Conservation (phyloP, 2,329 filamentous ascomycete species). For the Geosmithia morbida region DNA sequence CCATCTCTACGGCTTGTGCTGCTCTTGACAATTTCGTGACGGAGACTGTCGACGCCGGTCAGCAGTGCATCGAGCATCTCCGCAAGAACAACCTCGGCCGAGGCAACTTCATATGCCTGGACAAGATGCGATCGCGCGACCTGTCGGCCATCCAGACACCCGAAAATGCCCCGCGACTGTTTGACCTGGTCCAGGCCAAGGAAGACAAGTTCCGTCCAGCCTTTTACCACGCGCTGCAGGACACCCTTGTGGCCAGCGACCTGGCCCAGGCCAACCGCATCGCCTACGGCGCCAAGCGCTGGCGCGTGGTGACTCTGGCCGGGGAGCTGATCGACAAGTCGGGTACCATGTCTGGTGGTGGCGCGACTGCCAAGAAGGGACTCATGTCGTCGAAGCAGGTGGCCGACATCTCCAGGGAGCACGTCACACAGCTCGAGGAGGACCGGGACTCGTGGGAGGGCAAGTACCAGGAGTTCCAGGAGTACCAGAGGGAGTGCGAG, state of each 20-base stretch:
- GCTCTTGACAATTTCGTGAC: constrained; percentile 93
- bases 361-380: constrained; percentile 76
- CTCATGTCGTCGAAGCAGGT: constrained; percentile 94
- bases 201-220: constrained; percentile 76
- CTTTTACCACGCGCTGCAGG: constrained; percentile 90
- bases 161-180: constrained; percentile 81
- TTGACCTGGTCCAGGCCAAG: constrained; percentile 83
- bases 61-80: constrained; percentile 95
- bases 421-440: constrained; percentile 72
- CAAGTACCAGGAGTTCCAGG: constrained; percentile 72
- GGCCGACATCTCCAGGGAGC: constrained; percentile 75
- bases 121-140: constrained; percentile 69
- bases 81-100: constrained; percentile 94
- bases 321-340: constrained; percentile 96
- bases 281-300: constrained; percentile 83
- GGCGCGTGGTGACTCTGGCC: constrained; percentile 91
- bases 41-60: constrained; percentile 86
- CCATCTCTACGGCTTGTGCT: constrained; percentile 93
- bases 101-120: constrained; percentile 92
- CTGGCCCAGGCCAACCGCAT: constrained; percentile 95
- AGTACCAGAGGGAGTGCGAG: constrained; percentile 71
- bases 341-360: constrained; percentile 97
- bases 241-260: constrained; percentile 86
- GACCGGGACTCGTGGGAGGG: constrained; percentile 77
- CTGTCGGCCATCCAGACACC: constrained; percentile 73